Evolutionary conservation across 2,329 filamentous ascomycete genomes (phyloP).

Genomic region (Onygenales sp.): DNA sequence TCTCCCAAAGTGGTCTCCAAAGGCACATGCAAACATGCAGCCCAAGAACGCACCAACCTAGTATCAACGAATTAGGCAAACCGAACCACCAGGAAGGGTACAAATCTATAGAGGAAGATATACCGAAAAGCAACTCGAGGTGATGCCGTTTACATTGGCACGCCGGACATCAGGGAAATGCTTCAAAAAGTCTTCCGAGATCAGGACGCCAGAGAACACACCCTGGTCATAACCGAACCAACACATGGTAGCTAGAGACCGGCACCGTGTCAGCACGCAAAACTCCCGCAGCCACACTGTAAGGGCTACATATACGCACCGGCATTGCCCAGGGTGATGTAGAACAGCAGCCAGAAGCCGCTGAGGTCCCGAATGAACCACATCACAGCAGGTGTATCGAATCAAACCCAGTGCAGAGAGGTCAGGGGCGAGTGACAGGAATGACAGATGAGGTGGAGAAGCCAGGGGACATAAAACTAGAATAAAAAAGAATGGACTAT

Average conservation of each 20-base stretch:
- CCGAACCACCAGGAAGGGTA: not conserved
- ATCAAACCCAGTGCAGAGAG: too few relatives aligned
- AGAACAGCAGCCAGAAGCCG: slow-evolving; percentile 4
- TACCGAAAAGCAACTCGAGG: slow-evolving; percentile 2
- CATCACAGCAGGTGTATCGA: not conserved
- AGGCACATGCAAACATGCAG: not conserved
- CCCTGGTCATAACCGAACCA: slow-evolving; percentile 2
- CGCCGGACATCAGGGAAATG: slow-evolving; percentile 1
- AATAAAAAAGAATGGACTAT: too few relatives aligned
- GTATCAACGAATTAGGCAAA: not conserved
- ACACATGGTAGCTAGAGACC: not conserved
- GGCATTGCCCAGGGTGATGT: slow-evolving; percentile 2
- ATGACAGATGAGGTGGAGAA: too few relatives aligned
- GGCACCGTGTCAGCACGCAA: not conserved
- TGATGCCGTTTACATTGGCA: slow-evolving; percentile 1
- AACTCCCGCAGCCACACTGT: not conserved
- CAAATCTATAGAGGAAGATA: not conserved
- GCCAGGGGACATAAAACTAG: too few relatives aligned
- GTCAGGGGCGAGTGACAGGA: too few relatives aligned
- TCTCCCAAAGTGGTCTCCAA: slow-evolving; percentile 13
- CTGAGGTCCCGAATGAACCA: slow-evolving; percentile 3
- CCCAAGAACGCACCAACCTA: not conserved
- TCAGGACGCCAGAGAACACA: not conserved
- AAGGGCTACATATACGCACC: not conserved
- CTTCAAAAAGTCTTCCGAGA: not conserved